These are phyloP conservation scores for Lepidium didymum DNA, from an alignment of 345 rosid species.

Conservation along the genomic window DNA sequence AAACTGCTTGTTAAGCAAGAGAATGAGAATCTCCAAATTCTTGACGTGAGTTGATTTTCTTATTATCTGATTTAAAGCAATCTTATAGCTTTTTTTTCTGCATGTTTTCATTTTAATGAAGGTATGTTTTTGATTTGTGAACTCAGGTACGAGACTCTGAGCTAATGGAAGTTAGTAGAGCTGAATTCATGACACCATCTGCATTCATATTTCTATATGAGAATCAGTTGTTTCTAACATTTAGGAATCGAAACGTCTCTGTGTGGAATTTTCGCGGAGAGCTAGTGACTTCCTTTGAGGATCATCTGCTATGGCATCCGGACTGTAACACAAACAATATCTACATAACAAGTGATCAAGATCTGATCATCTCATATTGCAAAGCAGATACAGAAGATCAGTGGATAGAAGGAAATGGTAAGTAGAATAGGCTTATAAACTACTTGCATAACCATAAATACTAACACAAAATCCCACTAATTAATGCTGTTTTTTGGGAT, in stretches of 20 bases:
- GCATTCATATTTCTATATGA: slow-evolving; percentile 92
- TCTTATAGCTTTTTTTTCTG: neutral
- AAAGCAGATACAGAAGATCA: slow-evolving; percentile 90
- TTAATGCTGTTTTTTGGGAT: neutral
- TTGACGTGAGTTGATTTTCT: slow-evolving; percentile 53
- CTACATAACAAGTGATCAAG: slow-evolving; percentile 95
- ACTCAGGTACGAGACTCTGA: slow-evolving; percentile 71
- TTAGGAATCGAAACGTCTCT: slow-evolving; percentile 76
- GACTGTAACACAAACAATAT: slow-evolving; percentile 96
- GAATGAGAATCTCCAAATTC: slow-evolving; percentile 95
- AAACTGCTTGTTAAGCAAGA: slow-evolving; percentile 99
- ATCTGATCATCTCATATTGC: slow-evolving; percentile 96
- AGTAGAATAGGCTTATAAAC: neutral
- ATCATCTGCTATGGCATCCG: slow-evolving; percentile 92
- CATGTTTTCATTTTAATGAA: neutral
- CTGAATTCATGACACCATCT: slow-evolving; percentile 89
- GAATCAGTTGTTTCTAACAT: slow-evolving; percentile 90
- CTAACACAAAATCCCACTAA: neutral
- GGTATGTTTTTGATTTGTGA: too few species aligned
- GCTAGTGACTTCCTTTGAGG: slow-evolving; percentile 96
- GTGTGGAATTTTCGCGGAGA: slow-evolving; percentile 98
- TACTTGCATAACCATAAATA: neutral
- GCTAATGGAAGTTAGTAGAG: slow-evolving; percentile 73
- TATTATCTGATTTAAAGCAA: too few species aligned
- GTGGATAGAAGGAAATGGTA: slow-evolving; percentile 89